Percentiles rank a stretch among this genome's conserved stretches.
Evolutionary conservation across 495 filamentous ascomycete genomes (phyloP).

Genomic region (Lasiosphaeria miniovina): DNA sequence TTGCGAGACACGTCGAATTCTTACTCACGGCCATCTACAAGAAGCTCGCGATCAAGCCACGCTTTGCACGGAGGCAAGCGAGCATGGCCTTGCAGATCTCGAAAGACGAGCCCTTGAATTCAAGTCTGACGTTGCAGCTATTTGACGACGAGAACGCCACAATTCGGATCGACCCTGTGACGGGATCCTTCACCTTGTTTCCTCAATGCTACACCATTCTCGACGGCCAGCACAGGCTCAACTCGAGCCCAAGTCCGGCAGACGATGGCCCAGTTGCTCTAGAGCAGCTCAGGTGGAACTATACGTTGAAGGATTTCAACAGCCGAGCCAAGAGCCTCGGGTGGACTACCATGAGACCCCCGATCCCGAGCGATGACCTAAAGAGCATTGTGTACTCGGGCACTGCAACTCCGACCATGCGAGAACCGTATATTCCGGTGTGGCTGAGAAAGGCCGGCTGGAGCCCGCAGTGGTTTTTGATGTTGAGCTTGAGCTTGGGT

Average conservation of each 20-base stretch:
- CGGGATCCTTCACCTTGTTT: constrained; percentile 54
- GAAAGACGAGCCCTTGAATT: constrained; percentile 60
- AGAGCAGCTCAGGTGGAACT: constrained; percentile 54
- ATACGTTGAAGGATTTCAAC: constrained; percentile 61
- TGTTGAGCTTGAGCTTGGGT: constrained; percentile 64
- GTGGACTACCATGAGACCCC: constrained; percentile 54
- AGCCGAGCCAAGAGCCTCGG: constrained; percentile 57
- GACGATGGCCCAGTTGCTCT: constrained; percentile 53
- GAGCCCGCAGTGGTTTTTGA: constrained; percentile 64
- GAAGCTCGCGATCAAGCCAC: constrained; percentile 50
- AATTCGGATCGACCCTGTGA: constrained; percentile 66
- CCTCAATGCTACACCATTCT: constrained; percentile 41
- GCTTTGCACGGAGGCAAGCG: constrained; percentile 56
- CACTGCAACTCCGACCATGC: constrained; percentile 13
- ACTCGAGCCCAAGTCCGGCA: constrained; percentile 48
- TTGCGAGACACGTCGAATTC: constrained; percentile 68
- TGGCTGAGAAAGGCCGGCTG: constrained; percentile 65
- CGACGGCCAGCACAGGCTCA: constrained; percentile 50
- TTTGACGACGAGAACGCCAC: constrained; percentile 54
- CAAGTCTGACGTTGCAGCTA: constrained; percentile 63
- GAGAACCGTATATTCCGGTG: constrained; percentile 54
- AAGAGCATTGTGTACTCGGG: constrained; percentile 55
- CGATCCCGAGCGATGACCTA: constrained; percentile 56
- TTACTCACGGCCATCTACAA: constrained; percentile 60
- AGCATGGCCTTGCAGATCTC: constrained; percentile 55